phyloP scores from a whole-genome alignment of 1,284 basidiomycete species.

The Apiotrichum mycotoxinovorans region DNA sequence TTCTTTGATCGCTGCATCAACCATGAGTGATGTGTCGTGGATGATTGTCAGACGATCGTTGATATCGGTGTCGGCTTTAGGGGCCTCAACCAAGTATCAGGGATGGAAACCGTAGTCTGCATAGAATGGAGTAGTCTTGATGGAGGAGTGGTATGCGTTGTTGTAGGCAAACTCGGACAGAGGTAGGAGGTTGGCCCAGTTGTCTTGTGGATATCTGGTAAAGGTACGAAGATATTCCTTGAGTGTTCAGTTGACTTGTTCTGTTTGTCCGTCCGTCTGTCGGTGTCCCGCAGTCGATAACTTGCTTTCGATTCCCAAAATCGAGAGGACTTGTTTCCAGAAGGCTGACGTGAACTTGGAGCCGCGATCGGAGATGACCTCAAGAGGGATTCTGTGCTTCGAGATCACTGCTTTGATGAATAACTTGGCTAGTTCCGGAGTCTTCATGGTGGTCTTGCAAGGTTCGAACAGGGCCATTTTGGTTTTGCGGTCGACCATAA shows the following conservation, averaged over 20 bases:
- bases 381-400: not conserved
- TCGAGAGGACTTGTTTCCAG: conserved; percentile 15
- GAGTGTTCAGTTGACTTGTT: not conserved
- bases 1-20: not conserved
- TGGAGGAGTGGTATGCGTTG: conserved; percentile 48
- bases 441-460: not conserved
- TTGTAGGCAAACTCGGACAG: conserved; percentile 55
- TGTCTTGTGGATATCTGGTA: conserved; percentile 48
- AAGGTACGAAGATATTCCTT: conserved; percentile 20
- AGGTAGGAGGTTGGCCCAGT: conserved; percentile 53
- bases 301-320: not conserved
- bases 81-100: not conserved
- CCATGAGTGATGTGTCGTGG: no score
- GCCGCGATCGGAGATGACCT: not conserved
- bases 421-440: not conserved
- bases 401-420: not conserved
- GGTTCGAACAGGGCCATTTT: conserved; percentile 52
- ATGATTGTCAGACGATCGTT: no score
- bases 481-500: conserved; percentile 51
- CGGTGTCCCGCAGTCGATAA: not conserved
- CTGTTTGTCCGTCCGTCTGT: no score
- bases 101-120: conserved; percentile 51
- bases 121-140: conserved; percentile 51
- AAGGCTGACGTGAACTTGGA: conserved; percentile 30
- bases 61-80: not conserved